phyloP scores from a whole-genome alignment of 2,329 filamentous ascomycete species.

The Fusarium sp. region DNA sequence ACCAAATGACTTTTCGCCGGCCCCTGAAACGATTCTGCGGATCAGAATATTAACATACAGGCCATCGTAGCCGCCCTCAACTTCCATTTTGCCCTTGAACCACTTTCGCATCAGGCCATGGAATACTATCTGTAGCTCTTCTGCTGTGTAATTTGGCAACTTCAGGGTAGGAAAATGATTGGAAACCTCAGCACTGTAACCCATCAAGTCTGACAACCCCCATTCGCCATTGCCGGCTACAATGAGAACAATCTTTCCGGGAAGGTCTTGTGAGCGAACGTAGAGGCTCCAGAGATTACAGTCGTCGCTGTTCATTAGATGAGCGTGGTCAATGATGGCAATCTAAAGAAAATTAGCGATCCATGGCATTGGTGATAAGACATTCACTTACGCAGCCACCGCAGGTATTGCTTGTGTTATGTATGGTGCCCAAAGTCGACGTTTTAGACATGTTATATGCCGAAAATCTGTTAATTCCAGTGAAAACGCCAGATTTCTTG shows the following conservation, averaged over 20 bases:
- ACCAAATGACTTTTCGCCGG: constrained; percentile 71
- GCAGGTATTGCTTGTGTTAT: constrained; percentile 48
- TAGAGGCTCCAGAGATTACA: constrained; percentile 43
- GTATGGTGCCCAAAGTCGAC: constrained; percentile 52
- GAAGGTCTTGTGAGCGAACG: constrained; percentile 37
- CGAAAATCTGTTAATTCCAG: constrained; percentile 39
- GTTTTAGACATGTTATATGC: constrained; percentile 44
- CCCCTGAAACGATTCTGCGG: constrained; percentile 65
- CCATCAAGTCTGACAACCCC: constrained; percentile 72
- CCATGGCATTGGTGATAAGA: background rate
- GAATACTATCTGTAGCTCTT: constrained; percentile 68
- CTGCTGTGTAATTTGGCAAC: constrained; percentile 72
- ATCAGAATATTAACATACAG: constrained; percentile 70
- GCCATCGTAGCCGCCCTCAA: constrained; percentile 66
- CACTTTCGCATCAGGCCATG: constrained; percentile 60
- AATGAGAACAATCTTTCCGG: constrained; percentile 42
- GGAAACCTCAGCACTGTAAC: constrained; percentile 51
- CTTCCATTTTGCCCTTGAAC: constrained; percentile 63
- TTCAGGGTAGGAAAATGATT: constrained; percentile 52
- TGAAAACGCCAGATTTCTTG: constrained; percentile 55
- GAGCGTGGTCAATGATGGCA: constrained; percentile 42
- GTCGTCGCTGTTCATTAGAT: constrained; percentile 41
- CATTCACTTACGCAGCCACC: constrained; percentile 63
- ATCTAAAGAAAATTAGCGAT: constrained; percentile 33
- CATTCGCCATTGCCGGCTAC: constrained; percentile 41